Conservation (phyloP, 2,329 filamentous ascomycete genomes). For the Arthroderma sp. region DNA sequence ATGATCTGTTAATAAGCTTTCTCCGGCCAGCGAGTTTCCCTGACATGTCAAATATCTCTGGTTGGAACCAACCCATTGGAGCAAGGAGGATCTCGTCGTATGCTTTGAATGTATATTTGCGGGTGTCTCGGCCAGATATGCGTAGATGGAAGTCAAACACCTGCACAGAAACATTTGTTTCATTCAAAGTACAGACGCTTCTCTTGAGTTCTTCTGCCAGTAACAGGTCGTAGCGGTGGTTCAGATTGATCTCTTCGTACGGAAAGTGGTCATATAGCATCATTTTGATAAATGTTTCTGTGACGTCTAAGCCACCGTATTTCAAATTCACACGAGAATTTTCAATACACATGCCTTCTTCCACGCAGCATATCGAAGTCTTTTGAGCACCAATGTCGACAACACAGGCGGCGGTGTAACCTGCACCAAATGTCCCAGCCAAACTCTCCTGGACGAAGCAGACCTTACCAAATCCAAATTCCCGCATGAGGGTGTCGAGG, state of each 20-base stretch:
- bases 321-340: constrained; percentile 93
- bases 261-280: constrained; percentile 94
- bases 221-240: constrained; percentile 78
- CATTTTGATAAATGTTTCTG: constrained; percentile 93
- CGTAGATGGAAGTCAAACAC: constrained; percentile 82
- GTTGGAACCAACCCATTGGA: constrained; percentile 83
- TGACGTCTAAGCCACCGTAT: constrained; percentile 83
- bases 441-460: constrained; percentile 95
- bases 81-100: constrained; percentile 95
- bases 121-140: constrained; percentile 73
- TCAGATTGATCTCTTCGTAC: constrained; percentile 86
- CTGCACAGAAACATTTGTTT: constrained; percentile 79
- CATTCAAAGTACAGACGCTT: constrained; percentile 82
- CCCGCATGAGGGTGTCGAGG: constrained; percentile 71
- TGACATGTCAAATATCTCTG: constrained; percentile 70
- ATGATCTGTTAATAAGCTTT: constrained; percentile 72
- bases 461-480: constrained; percentile 78
- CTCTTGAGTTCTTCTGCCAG: constrained; percentile 92
- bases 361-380: constrained; percentile 91
- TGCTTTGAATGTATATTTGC: constrained; percentile 90
- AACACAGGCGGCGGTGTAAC: constrained; percentile 85
- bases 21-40: constrained; percentile 67
- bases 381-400: constrained; percentile 96
- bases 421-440: constrained; percentile 86
- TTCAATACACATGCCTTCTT: constrained; percentile 88